phyloP scores from a whole-genome alignment of 352 stramenopile genomes.

The Phytophthora fragariae region DNA sequence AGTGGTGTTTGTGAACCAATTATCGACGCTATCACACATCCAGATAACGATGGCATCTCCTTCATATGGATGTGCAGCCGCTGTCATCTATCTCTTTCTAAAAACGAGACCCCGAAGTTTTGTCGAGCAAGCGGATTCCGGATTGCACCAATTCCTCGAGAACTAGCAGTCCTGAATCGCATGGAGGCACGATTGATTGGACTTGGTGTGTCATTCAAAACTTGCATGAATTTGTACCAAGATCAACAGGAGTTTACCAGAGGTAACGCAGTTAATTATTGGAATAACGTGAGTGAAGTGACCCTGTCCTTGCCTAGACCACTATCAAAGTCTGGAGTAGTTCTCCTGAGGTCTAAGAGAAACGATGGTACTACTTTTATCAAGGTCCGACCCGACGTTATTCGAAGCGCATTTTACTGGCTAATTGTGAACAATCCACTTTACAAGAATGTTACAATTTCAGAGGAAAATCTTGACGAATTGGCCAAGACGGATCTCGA shows the following conservation, averaged over 20 bases:
- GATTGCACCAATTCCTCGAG: not conserved
- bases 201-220: slow-evolving; percentile 17
- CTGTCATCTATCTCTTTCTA: slow-evolving; percentile 1
- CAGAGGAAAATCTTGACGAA: no score
- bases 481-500: no score
- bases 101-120: slow-evolving; percentile 15
- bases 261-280: no score
- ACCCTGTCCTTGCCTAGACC: no score
- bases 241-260: no score
- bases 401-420: no score
- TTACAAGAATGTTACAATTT: no score
- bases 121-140: slow-evolving; percentile 17
- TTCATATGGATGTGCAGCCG: slow-evolving; percentile 2
- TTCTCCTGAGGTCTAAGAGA: not conserved
- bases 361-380: not conserved
- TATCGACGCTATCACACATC: no score
- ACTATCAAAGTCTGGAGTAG: not conserved
- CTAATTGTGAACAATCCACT: no score
- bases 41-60: no score
- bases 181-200: slow-evolving; percentile 16
- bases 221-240: slow-evolving; percentile 12
- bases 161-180: slow-evolving; percentile 16
- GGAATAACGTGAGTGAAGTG: no score
- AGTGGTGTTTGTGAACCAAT: not conserved
- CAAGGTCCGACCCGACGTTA: no score